Evolutionary conservation across 78 protist genomes (phyloP).

Genomic region (Monocercomonoides exilis): DNA sequence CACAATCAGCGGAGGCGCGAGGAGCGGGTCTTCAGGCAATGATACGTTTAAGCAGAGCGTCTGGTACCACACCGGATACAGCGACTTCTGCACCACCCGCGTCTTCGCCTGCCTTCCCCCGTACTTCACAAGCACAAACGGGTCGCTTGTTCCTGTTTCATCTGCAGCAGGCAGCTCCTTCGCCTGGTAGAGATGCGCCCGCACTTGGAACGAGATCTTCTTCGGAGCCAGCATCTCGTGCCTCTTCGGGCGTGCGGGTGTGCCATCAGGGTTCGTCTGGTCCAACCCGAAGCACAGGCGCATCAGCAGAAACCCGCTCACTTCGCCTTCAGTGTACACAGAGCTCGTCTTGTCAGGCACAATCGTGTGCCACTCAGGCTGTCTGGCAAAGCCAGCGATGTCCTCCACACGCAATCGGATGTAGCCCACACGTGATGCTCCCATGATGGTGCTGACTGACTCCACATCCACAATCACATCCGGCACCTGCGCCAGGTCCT

Average conservation of each 20-base stretch:
- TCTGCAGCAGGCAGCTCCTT: slow-evolving; percentile 12
- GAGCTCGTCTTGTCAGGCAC: slow-evolving; percentile 1
- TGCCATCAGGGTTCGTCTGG: background rate
- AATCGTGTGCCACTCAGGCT: slow-evolving; percentile 1
- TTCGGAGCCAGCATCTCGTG: background rate
- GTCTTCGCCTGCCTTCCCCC: background rate
- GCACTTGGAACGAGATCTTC: background rate
- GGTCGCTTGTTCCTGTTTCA: background rate
- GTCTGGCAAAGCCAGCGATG: background rate
- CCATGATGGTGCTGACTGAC: background rate
- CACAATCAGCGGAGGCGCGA: background rate
- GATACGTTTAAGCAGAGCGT: background rate
- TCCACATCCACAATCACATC: background rate
- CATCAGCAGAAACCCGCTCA: slow-evolving; percentile 16
- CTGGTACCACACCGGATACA: slow-evolving; percentile 1
- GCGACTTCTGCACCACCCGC: background rate
- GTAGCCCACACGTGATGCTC: background rate
- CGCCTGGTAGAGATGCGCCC: background rate
- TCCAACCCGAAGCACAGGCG: background rate
- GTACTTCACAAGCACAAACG: background rate
- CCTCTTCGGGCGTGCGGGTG: too few relatives aligned
- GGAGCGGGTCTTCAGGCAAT: background rate
- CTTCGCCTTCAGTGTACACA: background rate
- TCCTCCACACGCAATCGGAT: background rate
- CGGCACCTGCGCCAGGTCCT: background rate